Evolutionary conservation across 148 eudicot genomes (phyloP).

Genomic region (Bassia scoparia): DNA sequence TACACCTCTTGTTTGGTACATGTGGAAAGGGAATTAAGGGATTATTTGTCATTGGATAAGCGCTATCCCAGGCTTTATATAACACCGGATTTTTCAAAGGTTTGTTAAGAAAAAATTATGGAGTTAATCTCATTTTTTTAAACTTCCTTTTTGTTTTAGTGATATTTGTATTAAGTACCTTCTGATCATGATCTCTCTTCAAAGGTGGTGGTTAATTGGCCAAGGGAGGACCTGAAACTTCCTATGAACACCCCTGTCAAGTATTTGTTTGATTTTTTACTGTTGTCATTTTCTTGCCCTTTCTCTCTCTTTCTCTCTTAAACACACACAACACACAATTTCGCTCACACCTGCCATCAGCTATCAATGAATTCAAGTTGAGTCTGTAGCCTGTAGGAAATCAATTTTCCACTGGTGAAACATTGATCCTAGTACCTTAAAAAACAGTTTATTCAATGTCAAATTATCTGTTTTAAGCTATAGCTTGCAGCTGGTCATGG

Average conservation of each 20-base stretch:
- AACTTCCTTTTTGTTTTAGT: too few relatives aligned
- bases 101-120: slow-evolving; percentile 25
- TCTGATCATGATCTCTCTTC: slow-evolving; percentile 24
- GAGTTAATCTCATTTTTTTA: too few relatives aligned
- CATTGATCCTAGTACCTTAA: neutral
- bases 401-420: neutral
- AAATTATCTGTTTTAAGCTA: neutral
- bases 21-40: slow-evolving; percentile 68
- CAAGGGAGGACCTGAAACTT: slow-evolving; percentile 63
- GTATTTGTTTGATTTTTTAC: slow-evolving; percentile 31
- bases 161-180: too few relatives aligned
- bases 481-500: neutral
- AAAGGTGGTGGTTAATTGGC: slow-evolving; percentile 81
- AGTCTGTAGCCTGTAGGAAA: too few relatives aligned
- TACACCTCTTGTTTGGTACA: slow-evolving; percentile 60
- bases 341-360: neutral
- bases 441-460: neutral
- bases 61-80: slow-evolving; percentile 75
- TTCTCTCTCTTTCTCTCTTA: neutral
- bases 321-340: too few relatives aligned
- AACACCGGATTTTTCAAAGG: slow-evolving; percentile 83
- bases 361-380: too few relatives aligned
- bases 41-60: slow-evolving; percentile 70
- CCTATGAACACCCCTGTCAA: slow-evolving; percentile 97
- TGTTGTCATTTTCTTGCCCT: neutral